A percentile compares a stretch with the other conserved stretches of the same genome.
These are phyloP conservation scores for Ilyonectria robusta DNA, from an alignment of 2,329 filamentous ascomycete species.

Conservation along the genomic window DNA sequence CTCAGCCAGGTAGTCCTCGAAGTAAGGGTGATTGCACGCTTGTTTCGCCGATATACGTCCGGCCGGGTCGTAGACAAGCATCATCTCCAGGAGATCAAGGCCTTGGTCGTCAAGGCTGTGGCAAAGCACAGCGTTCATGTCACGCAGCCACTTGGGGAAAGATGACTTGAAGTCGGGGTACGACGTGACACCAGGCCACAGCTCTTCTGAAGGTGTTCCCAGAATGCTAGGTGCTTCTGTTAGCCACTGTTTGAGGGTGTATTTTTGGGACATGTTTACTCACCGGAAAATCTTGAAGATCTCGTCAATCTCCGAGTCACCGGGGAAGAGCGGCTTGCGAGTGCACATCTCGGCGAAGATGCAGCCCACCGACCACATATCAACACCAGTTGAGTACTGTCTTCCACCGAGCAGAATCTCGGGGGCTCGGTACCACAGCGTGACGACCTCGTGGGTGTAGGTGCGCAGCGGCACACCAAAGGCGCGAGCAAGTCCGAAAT, in stretches of 20 bases:
- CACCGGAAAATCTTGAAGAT: conserved; percentile 79
- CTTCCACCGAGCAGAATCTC: conserved; percentile 92
- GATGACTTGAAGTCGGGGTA: conserved; percentile 95
- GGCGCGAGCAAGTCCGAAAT: conserved; percentile 90
- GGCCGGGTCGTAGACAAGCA: conserved; percentile 91
- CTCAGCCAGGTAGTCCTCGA: conserved; percentile 62
- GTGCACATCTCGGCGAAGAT: conserved; percentile 99
- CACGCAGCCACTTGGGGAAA: conserved; percentile 91
- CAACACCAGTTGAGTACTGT: conserved; percentile 93
- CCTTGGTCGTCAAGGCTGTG: conserved; percentile 80
- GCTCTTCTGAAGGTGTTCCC: conserved; percentile 84
- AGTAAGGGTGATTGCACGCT: conserved; percentile 88
- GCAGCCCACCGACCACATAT: conserved; percentile 96
- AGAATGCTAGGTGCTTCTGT: conserved; percentile 68
- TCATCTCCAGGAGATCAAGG: conserved; percentile 75
- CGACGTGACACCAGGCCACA: conserved; percentile 93
- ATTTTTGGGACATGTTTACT: conserved; percentile 39
- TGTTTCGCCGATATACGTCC: conserved; percentile 91
- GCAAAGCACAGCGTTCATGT: conserved; percentile 76
- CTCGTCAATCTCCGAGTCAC: conserved; percentile 77
- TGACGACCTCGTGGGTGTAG: conserved; percentile 96
- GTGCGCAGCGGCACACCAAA: conserved; percentile 93
- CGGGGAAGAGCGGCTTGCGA: conserved; percentile 90
- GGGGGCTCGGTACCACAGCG: conserved; percentile 91
- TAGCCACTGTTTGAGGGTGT: conserved; percentile 16